Base-by-base conservation (phyloP, 257 asterid species). In the Vinca minor region DNA sequence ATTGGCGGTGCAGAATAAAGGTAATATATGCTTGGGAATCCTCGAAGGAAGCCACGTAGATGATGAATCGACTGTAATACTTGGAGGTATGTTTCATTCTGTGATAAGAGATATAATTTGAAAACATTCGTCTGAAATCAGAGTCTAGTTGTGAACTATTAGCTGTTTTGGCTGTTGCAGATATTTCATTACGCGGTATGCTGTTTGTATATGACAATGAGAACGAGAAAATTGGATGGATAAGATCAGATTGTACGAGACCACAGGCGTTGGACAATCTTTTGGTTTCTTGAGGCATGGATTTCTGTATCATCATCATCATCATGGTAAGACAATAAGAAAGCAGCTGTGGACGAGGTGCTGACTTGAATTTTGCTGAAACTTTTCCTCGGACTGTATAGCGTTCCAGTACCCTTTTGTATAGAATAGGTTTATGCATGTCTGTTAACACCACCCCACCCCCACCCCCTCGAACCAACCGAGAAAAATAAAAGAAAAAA, bases 11-110 rank as follows among this genome's bases (percentile, higher is more conserved):
- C 83, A 87, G 95, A 73, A 77, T 35, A 81, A 63, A 52, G 93
- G 95, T 11, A 81, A 81, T 25, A 79, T 87, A 46, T 87, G 95
- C 78, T 78, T 87, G 74, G 95, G 95, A 67, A 81, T 87, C 42
- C 82, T 87, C n/a, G 83, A 87, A 50, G 93, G 86, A 67, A 75
- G 82, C 64, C 59, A 81, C 5, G 74, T 87, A 15, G 84, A 77
- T 28, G 86, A 83, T n/a, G 87, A 75, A 54, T 79, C 88, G 25
- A 72, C 78, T 45, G 62, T 83, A 60, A 83, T 87, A 69, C 85
- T 87, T 57, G 95, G 95, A 83, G 90, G 95, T 85, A 85, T 48
- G 79, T 17, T 26, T 53, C 49, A 49, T 58, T 45, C 34, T 4
- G 29, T 38, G 41, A 20, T 25, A 26, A 14, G 34, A 39, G 12